Conservation (phyloP, 2,329 filamentous ascomycete genomes). For the Fusarium acutatum region DNA sequence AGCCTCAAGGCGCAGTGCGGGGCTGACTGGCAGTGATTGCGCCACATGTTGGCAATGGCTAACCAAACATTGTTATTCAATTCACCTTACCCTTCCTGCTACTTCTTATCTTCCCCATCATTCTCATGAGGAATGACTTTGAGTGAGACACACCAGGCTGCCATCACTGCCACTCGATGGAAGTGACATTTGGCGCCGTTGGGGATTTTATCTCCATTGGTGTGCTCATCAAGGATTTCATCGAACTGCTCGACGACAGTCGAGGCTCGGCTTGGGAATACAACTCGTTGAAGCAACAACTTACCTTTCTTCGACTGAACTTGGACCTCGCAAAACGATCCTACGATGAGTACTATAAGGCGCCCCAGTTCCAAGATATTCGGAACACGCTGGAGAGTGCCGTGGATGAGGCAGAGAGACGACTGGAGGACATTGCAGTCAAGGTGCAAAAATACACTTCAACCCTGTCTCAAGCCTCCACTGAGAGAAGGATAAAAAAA, state of each 20-base stretch:
- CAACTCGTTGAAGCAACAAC: neutral
- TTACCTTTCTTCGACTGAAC: rapidly evolving
- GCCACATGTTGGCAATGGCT: neutral
- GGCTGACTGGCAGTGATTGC: neutral
- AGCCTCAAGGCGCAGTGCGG: neutral
- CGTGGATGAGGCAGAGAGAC: neutral
- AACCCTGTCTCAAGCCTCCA: rapidly evolving
- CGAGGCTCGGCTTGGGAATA: neutral
- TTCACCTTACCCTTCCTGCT: neutral
- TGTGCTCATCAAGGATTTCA: neutral
- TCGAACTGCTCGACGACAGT: neutral
- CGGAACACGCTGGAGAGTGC: neutral
- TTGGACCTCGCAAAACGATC: neutral
- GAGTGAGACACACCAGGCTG: rapidly evolving
- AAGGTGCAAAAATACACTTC: neutral
- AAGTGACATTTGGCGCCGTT: neutral
- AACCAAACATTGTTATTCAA: neutral
- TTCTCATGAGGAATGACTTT: neutral
- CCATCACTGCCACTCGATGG: rapidly evolving
- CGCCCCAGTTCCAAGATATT: neutral
- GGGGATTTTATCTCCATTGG: neutral
- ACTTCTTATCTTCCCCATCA: neutral
- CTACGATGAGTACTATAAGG: rapidly evolving
- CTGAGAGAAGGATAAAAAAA: neutral
- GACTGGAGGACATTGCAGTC: rapidly evolving